Evolutionary conservation across 1,139 yeast species (phyloP), one percentile per base, ranked within the genome.

Genomic region (Taphrina deformans): DNA sequence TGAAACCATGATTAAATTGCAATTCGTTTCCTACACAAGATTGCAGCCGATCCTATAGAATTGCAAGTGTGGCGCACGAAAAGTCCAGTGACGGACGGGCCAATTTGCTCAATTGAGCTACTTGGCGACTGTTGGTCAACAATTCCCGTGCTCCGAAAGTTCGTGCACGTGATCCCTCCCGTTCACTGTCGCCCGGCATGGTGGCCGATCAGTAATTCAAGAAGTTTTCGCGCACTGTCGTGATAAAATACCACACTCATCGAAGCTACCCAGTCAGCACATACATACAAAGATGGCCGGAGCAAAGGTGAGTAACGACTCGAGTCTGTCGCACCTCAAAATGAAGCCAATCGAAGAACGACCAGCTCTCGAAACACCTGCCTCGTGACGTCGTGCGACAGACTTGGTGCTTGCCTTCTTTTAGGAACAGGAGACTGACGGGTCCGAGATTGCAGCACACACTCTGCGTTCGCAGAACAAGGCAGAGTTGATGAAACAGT

Each of bases 391-490:
- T n/a, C 6, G 41, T n/a, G 41, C 48, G n/a, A 44, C n/a, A 44
- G 48, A 44, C 26, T 18, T 3, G n/a, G n/a, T n/a, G n/a, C n/a
- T n/a, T n/a, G n/a, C n/a, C n/a, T n/a, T n/a, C n/a, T n/a, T n/a
- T n/a, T n/a, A n/a, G n/a, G n/a, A n/a, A 48, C 52, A 10, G 4
- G 12, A 50, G 3, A 21, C 41, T 50, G 12, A 50, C 41, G 41
- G n/a, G 3, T 27, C 3, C 45, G 9, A 55, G 65, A 41, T 62
- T 29, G 63, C 63, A 62, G 71, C 73, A 53, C 89, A 83, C 85
- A 97, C 92, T 86, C 88, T 95, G 81, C 90, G 96, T 84, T 87
- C 96, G 80, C 89, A 91, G 84, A 88, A 97, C 79, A 92, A 92
- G 89, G 95, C 90, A 75, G 93, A 91, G 83, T 91, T 93, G 81